A percentile compares a stretch with the other conserved stretches of the same genome.
Conservation (phyloP, 257 asterid species). For the Scutellaria minor region DNA sequence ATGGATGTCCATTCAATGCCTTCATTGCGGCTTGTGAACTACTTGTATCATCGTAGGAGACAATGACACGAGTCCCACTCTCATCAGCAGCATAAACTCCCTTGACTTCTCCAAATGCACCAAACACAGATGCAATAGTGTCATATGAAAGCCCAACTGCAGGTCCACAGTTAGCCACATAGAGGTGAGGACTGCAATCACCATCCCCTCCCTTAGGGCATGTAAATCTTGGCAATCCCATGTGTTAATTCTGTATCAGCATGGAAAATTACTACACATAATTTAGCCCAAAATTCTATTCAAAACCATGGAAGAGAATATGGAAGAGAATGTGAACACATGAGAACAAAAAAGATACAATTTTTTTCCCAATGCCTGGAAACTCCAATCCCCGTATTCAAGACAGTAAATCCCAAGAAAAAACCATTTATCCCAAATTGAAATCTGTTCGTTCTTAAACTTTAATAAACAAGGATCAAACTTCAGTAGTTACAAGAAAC, state of each 20-base stretch:
- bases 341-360: not conserved
- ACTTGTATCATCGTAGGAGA: slow-evolving; percentile 54
- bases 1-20: slow-evolving; percentile 65
- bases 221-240: slow-evolving; percentile 80
- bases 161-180: slow-evolving; percentile 96
- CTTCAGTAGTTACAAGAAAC: not conserved
- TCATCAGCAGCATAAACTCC: slow-evolving; percentile 90
- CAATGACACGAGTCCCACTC: slow-evolving; percentile 93
- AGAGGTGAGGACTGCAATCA: slow-evolving; percentile 70
- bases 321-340: not conserved
- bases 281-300: not conserved
- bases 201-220: slow-evolving; percentile 62
- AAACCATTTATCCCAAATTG: not conserved
- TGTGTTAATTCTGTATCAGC: slow-evolving; percentile 41
- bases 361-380: not conserved
- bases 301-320: slow-evolving; percentile 3
- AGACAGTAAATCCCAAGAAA: not conserved
- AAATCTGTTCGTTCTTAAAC: not conserved
- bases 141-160: slow-evolving; percentile 78
- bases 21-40: slow-evolving; percentile 69
- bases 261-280: not conserved
- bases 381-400: slow-evolving; percentile 21
- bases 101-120: slow-evolving; percentile 61
- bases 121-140: slow-evolving; percentile 62
- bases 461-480: not conserved